These are phyloP conservation scores for Metarhizium humberi DNA, from an alignment of 2,329 filamentous ascomycete genomes.

Conservation along the genomic window DNA sequence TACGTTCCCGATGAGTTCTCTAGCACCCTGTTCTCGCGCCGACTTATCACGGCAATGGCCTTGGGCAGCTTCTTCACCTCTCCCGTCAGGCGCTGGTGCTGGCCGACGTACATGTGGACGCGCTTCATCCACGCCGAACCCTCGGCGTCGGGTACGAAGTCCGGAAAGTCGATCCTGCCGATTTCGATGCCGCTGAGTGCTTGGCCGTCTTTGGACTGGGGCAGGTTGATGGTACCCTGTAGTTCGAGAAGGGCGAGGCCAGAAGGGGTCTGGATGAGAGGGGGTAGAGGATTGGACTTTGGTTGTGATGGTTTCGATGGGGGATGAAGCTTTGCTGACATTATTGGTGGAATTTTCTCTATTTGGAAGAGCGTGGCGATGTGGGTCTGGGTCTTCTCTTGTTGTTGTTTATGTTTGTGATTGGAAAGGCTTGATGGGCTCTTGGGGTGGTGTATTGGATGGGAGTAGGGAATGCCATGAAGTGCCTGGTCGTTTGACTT, in stretches of 20 bases:
- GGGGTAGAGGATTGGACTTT: slow-evolving; percentile 54
- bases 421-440: too few relatives aligned
- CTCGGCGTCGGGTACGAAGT: slow-evolving; percentile 43
- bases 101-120: slow-evolving; percentile 80
- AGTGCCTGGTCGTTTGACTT: too few relatives aligned
- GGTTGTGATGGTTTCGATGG: slow-evolving; percentile 18
- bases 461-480: too few relatives aligned
- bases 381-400: neutral
- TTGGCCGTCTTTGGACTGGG: slow-evolving; percentile 29
- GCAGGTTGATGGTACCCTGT: slow-evolving; percentile 81
- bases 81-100: slow-evolving; percentile 79
- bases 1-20: slow-evolving; percentile 31
- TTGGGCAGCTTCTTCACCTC: slow-evolving; percentile 80
- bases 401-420: too few relatives aligned
- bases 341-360: slow-evolving; percentile 7
- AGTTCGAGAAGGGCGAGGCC: slow-evolving; percentile 87
- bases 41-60: slow-evolving; percentile 69
- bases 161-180: slow-evolving; percentile 69
- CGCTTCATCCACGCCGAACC: slow-evolving; percentile 78
- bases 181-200: slow-evolving; percentile 31
- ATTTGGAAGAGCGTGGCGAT: neutral
- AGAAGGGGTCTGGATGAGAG: slow-evolving; percentile 78
- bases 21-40: slow-evolving; percentile 35
- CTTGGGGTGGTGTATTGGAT: too few relatives aligned
- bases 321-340: slow-evolving; percentile 32